phyloP scores from a whole-genome alignment of 306 rosid genomes.

The Cucumis cinereus region DNA sequence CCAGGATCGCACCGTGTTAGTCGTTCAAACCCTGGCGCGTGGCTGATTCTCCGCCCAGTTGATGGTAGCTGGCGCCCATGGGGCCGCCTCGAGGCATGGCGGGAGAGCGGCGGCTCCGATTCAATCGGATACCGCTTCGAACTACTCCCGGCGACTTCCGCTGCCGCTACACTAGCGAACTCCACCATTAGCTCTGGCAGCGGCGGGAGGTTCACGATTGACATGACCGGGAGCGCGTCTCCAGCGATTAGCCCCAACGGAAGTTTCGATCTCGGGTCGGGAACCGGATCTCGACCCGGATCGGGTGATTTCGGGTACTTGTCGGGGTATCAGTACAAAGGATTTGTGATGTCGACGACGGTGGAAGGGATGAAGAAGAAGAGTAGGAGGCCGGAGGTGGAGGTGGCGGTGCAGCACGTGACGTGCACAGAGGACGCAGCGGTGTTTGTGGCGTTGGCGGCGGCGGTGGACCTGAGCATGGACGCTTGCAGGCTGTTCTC shows the following conservation, averaged over 20 bases:
- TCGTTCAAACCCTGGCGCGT: constrained; percentile 42
- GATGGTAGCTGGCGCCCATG: constrained; percentile 38
- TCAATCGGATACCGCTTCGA: constrained; percentile 28
- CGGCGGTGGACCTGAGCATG: constrained; percentile 40
- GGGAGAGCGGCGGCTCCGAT: constrained; percentile 29
- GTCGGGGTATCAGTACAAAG: constrained; percentile 14
- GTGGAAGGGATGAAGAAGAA: constrained; percentile 33
- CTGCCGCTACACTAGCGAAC: constrained; percentile 21
- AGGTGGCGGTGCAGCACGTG: constrained; percentile 41
- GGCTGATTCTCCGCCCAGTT: constrained; percentile 33
- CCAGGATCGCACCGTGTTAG: constrained; percentile 33
- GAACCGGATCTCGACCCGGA: constrained; percentile 22
- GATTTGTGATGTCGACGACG: constrained; percentile 41
- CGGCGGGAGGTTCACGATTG: constrained; percentile 33
- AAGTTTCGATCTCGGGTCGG: constrained; percentile 33
- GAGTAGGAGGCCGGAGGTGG: constrained; percentile 26
- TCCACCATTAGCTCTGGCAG: constrained; percentile 12
- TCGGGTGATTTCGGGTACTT: constrained; percentile 27
- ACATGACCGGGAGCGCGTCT: constrained; percentile 20
- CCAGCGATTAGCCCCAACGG: constrained; percentile 24
- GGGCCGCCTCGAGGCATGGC: constrained; percentile 48
- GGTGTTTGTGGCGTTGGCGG: constrained; percentile 38
- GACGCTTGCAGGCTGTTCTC: constrained; percentile 37
- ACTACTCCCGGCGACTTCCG: constrained; percentile 11
- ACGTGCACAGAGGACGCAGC: constrained; percentile 44